Evolutionary conservation across 768 basidiomycete species (phyloP).

Genomic region (Hericium alpestre): DNA sequence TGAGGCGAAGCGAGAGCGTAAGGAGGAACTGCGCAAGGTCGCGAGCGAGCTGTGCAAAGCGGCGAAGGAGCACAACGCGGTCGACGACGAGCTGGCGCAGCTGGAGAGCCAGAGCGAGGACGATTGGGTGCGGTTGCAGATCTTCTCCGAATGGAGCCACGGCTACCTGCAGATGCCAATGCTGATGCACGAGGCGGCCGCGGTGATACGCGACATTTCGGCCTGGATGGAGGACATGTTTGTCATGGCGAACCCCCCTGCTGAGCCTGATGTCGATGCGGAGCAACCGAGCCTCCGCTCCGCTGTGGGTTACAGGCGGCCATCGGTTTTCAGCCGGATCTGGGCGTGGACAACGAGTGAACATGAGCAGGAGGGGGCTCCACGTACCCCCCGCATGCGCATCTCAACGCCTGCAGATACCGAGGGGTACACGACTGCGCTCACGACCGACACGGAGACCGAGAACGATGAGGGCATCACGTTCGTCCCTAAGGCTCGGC

Average conservation of each 20-base stretch:
- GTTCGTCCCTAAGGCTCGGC: conserved; percentile 51
- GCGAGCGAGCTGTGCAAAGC: conserved; percentile 37
- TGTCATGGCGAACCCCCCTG: conserved; percentile 9
- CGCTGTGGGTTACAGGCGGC: background rate
- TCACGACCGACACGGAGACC: conserved; percentile 31
- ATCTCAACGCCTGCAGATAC: conserved; percentile 2
- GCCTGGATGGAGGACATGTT: conserved; percentile 89
- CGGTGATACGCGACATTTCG: conserved; percentile 71
- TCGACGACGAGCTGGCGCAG: conserved; percentile 41
- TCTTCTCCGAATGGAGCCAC: conserved; percentile 95
- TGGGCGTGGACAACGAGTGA: conserved; percentile 6
- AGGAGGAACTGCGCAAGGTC: conserved; percentile 52
- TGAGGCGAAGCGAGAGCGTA: conserved; percentile 83
- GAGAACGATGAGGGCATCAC: conserved; percentile 60
- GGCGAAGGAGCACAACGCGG: conserved; percentile 15
- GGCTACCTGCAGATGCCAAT: conserved; percentile 93
- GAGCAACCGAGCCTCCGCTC: background rate
- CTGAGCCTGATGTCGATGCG: background rate
- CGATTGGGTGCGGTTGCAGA: conserved; percentile 89
- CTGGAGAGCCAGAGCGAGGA: conserved; percentile 67
- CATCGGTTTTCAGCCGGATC: conserved; percentile 7
- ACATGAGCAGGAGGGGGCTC: background rate
- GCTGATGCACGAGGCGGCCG: conserved; percentile 73
- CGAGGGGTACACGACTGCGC: no score
- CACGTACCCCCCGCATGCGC: conserved; percentile 2